Evolutionary conservation across 169 alveolate genomes (phyloP), one percentile per base, ranked within the genome.

Genomic region (Cryptosporidium sp.): DNA sequence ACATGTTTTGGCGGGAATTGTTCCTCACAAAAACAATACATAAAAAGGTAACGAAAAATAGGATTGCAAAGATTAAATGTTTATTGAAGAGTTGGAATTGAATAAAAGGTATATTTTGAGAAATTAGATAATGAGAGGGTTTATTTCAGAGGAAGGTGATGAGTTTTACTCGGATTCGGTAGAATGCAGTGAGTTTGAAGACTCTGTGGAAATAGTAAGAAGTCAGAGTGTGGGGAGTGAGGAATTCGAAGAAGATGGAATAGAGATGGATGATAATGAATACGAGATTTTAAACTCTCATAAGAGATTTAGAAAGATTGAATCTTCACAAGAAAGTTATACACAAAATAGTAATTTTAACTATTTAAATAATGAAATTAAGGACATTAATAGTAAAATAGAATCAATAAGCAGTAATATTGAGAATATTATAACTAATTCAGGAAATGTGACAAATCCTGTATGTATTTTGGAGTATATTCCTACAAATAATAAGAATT

Each of bases 261-360:
- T 50, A 21, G 67, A 50, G 8, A 10, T 2, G 41, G 69, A 45
- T 9, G n/a, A 21, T 33, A 10, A 50, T 29, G 85, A 71, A 50
- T n/a, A 45, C 18, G 85, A 10, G 61, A 51, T 50, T 35, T 10
- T 43, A 4, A 71, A 16, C 12, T 71, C 85, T 3, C 35, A 71
- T 35, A 71, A 71, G 16, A 71, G 85, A 48, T 29, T 71, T 35
- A 71, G 50, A 26, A 71, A 50, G 48, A 33, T 43, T 50, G 85
- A 71, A 26, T 71, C 85, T 21, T 71, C 85, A 31, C 85, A 71
- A 31, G 85, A 71, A 26, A 71, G 69, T 59, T 71, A 10, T 43
- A 71, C 85, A n/a, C 85, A 71, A 31, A 73, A 73, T 58, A 52
- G 69, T 26, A 35, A 41, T 18, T 73, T 73, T 73, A 73, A 52